Conservation (phyloP, 1,284 basidiomycete species). For the Phylloboletellus chloephorus region DNA sequence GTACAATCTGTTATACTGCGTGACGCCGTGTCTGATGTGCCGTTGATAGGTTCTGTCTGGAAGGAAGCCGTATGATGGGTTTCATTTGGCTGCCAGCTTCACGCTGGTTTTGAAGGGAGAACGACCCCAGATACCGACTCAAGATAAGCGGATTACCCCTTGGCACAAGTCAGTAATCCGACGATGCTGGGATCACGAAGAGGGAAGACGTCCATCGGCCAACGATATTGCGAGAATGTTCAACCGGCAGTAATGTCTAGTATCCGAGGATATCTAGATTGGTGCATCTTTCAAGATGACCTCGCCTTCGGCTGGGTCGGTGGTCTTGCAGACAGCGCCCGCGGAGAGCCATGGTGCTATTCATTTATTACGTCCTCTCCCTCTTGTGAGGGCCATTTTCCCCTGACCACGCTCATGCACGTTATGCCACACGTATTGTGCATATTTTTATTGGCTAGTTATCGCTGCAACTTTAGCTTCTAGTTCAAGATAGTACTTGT, state of each 20-base stretch:
- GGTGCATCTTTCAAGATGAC: neutral
- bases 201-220: slow-evolving; percentile 18
- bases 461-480: no score
- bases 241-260: neutral
- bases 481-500: no score
- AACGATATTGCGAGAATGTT: slow-evolving; percentile 14
- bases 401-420: neutral
- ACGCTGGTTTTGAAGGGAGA: slow-evolving; percentile 8
- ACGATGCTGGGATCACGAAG: slow-evolving; percentile 20
- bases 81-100: slow-evolving; percentile 1
- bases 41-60: slow-evolving; percentile 21
- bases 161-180: slow-evolving; percentile 15
- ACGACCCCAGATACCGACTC: slow-evolving; percentile 14
- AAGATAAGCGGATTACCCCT: slow-evolving; percentile 1
- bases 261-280: neutral
- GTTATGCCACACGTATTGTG: neutral
- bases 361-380: neutral
- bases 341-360: neutral
- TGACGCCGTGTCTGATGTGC: slow-evolving; percentile 10
- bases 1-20: slow-evolving; percentile 4
- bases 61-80: slow-evolving; percentile 20
- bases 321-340: neutral
- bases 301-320: neutral
- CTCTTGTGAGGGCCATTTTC: neutral
- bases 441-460: neutral